Base-by-base conservation (phyloP, 768 basidiomycete genomes). In the Neoboletus subvelutipes region DNA sequence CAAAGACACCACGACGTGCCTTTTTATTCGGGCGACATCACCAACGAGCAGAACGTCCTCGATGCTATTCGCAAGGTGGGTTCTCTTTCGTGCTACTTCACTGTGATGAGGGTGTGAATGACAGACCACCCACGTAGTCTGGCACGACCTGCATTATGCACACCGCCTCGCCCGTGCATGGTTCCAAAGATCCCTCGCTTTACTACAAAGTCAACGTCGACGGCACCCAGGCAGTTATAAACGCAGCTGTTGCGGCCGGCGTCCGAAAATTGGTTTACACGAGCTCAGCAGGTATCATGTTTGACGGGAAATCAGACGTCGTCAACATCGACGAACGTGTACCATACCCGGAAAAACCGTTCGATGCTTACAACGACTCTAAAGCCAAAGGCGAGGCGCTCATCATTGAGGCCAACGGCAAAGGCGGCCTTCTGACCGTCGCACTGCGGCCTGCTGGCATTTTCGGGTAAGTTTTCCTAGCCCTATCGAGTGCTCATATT, bases 141-240 rank as follows among this genome's bases (percentile, higher is more conserved):
- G 85, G 86, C 39, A 81, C 93, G 28, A 94, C 92, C 0, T 92
- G 90, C 65, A 90, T 98, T 60, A 92, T 99, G 59, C 97, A 99
- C 72, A 98, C 95, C 11, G 97, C 95, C 18, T 95, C 94, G 8
- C 86, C 86, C 0, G 83, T 83, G 6, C 88, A 85, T 62, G 90
- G 83, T 15, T 80, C 78, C 50, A 82, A 83, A 54, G 79, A 90
- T 61, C 78, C 83, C 0, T 83, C 83, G 2, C 69, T 98, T 11
- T 97, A 91, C 76, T 87, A 83, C 74, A 92, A 90, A 69, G 96
- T 99, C 65, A 98, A 98, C 68, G 92, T 98, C 5, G 85, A 92
- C 39, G 96, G 94, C 8, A 96, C 94, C 1, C 83, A 82, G 63
- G 84, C 90, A 0, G 80, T 98, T 43, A 88, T 99, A 67, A 83